A percentile compares a stretch with the other conserved stretches of the same genome.
Evolutionary conservation across 768 basidiomycete species (phyloP).

Genomic region (Rhizopogon salebrosus): DNA sequence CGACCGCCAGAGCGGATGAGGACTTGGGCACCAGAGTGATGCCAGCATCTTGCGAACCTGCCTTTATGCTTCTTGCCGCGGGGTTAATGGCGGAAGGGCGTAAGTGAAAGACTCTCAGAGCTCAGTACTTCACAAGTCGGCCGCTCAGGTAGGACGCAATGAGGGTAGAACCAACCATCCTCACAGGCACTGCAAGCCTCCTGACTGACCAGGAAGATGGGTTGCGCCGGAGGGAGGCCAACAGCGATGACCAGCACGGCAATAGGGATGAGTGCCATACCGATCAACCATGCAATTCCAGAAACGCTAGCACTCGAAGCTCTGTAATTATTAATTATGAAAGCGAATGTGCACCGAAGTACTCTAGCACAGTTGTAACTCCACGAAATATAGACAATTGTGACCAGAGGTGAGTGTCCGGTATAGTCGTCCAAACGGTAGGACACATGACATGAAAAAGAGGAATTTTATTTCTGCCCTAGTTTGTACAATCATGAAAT

Average conservation of each 20-base stretch:
- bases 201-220: too few relatives aligned
- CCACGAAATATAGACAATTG: neutral
- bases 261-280: too few relatives aligned
- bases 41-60: neutral
- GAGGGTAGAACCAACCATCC: neutral
- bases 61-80: neutral
- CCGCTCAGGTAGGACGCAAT: neutral
- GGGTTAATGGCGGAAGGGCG: neutral
- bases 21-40: too few relatives aligned
- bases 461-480: neutral
- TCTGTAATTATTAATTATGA: too few relatives aligned
- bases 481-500: slow-evolving; percentile 9
- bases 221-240: too few relatives aligned
- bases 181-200: neutral
- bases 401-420: neutral
- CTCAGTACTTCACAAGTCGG: neutral
- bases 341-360: too few relatives aligned
- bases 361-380: neutral
- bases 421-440: neutral
- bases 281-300: too few relatives aligned
- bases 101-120: neutral
- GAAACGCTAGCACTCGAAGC: too few relatives aligned
- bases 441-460: neutral
- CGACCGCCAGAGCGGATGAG: too few relatives aligned
- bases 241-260: too few relatives aligned